Evolutionary conservation across 1,139 yeast species (phyloP), one percentile per base, ranked within the genome.

Genomic region (Kodamaea suecica): DNA sequence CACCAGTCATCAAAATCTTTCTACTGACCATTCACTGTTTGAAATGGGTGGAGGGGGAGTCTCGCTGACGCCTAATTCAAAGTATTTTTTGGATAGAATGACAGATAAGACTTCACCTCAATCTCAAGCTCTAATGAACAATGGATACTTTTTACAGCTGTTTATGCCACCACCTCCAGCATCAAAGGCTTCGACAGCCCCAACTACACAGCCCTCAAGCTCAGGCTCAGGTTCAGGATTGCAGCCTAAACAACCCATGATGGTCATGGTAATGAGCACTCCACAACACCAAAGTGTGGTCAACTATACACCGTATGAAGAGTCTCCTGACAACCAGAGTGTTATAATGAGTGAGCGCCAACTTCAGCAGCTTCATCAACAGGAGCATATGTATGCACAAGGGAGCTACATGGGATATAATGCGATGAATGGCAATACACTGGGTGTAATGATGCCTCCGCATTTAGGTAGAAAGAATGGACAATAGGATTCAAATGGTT

Each of bases 261-360:
- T 52, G 53, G 56, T 61, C 59, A 61, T 64, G 66, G 59, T 63
- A 60, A 67, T 68, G 71, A 67, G 73, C 35, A 67, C 75, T 2
- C 73, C 74, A 5, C 73, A 63, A 38, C 73, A 64, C 44, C 49
- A 44, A 34, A 44, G 42, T 23, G 38, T 45, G 16, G 36, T 42
- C 20, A 42, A 43, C 30, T 48, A 48, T 29, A 5, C 26, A 23
- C 39, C 39, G n/a, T 37, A 37, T 20, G 39, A 36, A n/a, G 23
- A 13, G 37, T 13, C 48, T 38, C 26, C 37, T 17, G 11, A 31
- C 23, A 17, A 45, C 28, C 26, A 25, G 34, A 19, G 21, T 19
- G 21, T 6, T 6, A 19, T 19, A 19, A 19, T 19, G 9, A 19
- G 21, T 9, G 21, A 19, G 21, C 21, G 9, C 21, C 21, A 19